Conservation (phyloP, 495 filamentous ascomycete species). For the Hypoxylon fragiforme region DNA sequence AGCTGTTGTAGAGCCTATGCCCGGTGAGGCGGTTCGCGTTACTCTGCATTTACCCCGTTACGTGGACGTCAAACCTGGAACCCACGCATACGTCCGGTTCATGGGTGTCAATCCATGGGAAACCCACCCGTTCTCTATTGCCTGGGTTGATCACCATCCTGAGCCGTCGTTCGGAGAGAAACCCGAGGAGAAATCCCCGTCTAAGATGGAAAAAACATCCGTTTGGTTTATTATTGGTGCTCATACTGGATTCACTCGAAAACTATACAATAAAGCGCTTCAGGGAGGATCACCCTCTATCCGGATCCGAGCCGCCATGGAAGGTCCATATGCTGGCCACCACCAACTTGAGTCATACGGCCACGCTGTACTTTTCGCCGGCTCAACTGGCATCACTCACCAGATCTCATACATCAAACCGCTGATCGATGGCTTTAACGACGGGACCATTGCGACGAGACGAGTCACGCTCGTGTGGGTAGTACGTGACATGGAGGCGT, state of each 20-base stretch:
- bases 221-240: conserved; percentile 82
- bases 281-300: conserved; percentile 21
- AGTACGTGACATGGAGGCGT: conserved; percentile 79
- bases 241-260: conserved; percentile 84
- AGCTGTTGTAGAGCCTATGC: conserved; percentile 73
- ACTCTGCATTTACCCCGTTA: conserved; percentile 78
- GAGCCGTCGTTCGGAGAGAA: conserved; percentile 35
- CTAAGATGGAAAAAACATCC: conserved; percentile 49
- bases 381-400: conserved; percentile 92
- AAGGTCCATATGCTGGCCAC: conserved; percentile 86
- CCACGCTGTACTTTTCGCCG: conserved; percentile 85
- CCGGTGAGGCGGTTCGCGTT: conserved; percentile 80
- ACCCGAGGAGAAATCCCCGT: conserved; percentile 8
- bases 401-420: conserved; percentile 87
- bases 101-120: conserved; percentile 75
- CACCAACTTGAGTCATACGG: conserved; percentile 88
- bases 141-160: conserved; percentile 66
- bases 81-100: conserved; percentile 87
- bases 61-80: conserved; percentile 78
- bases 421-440: conserved; percentile 71
- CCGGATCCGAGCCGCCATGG: conserved; percentile 57
- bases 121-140: conserved; percentile 91
- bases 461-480: conserved; percentile 86
- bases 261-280: conserved; percentile 63
- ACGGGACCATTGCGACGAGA: conserved; percentile 76